Evolutionary conservation across 2,329 filamentous ascomycete genomes (phyloP).

Genomic region (Hortaea werneckii): DNA sequence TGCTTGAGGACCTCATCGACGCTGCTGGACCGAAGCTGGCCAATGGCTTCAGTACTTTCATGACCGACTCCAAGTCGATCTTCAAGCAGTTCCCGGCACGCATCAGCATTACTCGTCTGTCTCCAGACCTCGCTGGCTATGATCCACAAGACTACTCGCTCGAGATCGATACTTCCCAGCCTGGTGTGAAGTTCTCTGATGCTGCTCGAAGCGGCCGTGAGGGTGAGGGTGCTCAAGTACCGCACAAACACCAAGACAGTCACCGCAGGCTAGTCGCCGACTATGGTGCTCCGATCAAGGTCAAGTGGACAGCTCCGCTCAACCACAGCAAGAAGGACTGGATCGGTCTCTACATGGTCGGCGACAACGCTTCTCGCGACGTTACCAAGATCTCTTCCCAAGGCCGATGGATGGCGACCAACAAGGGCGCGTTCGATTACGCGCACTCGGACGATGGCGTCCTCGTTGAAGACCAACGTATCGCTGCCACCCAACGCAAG

Average conservation of each 20-base stretch:
- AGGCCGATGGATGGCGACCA: constrained; percentile 81
- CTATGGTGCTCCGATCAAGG: constrained; percentile 81
- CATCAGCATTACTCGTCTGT: constrained; percentile 69
- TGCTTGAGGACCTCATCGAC: constrained; percentile 85
- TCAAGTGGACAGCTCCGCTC: constrained; percentile 80
- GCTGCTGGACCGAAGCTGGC: constrained; percentile 75
- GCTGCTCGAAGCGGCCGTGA: constrained; percentile 58
- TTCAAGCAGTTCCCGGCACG: constrained; percentile 85
- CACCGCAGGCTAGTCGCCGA: constrained; percentile 71
- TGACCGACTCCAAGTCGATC: constrained; percentile 75
- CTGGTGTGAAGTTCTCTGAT: constrained; percentile 25
- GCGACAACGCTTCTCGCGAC: constrained; percentile 80
- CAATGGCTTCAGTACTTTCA: constrained; percentile 73
- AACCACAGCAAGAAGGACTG: constrained; percentile 88
- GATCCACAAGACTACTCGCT: constrained; percentile 74
- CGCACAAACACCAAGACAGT: constrained; percentile 48
- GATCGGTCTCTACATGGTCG: constrained; percentile 93
- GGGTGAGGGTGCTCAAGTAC: constrained; percentile 57
- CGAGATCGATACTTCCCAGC: constrained; percentile 56
- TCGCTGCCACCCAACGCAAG: constrained; percentile 34
- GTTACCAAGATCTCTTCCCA: constrained; percentile 74
- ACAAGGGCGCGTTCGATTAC: constrained; percentile 64
- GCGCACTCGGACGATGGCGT: constrained; percentile 67
- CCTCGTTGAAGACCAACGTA: constrained; percentile 54
- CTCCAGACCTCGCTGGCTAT: constrained; percentile 69